Base-by-base conservation (phyloP, 306 rosid species). In the Bauhinia variegata region DNA sequence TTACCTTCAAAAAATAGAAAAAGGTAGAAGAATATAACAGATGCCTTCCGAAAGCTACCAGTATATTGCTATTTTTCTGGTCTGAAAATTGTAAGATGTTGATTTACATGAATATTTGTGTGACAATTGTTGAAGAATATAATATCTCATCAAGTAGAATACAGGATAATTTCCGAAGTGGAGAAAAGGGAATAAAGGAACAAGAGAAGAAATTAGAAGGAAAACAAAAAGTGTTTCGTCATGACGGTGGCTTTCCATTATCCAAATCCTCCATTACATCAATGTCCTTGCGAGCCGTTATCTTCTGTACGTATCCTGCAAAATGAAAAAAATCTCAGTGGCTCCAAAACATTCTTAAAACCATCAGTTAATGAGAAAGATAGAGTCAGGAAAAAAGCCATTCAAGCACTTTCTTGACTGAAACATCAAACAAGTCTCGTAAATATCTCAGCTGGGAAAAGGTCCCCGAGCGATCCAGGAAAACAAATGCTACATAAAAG, bases 241-340 rank as follows among this genome's bases (percentile, higher is more conserved):
- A 84, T 8, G 87, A 74, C 11, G 89, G n/a, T n/a, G n/a, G 89
- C 36, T 78, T 80, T 77, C 89, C 83, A 65, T 91, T 80, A 65
- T 90, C 97, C 80, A 89, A 80, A 80, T 88, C 96, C 80, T 84
- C 95, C 98, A 88, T 89, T 17, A 89, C 75, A 69, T 87, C 91
- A 51, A 93, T 89, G 85, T 88, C 90, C 23, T 78, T 85, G 52
- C 96, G 93, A 74, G 96, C 78, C 46, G 97, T 93, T 72, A 93
- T 89, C 89, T 93, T 93, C 84, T 93, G 97, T 77, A 90, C 98
- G 19, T 87, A 93, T 67, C 98, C 98, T 93, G 88, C 80, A 82
- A 72, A 65, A 74, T 17, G 54, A 66, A 68, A 79, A 32, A 16
- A 2, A 36, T 3, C 16, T 32, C 70, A 43, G 69, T 76, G 12